Evolutionary conservation across 139 green algal genomes (phyloP).

Genomic region (Tetraselmis chui): DNA sequence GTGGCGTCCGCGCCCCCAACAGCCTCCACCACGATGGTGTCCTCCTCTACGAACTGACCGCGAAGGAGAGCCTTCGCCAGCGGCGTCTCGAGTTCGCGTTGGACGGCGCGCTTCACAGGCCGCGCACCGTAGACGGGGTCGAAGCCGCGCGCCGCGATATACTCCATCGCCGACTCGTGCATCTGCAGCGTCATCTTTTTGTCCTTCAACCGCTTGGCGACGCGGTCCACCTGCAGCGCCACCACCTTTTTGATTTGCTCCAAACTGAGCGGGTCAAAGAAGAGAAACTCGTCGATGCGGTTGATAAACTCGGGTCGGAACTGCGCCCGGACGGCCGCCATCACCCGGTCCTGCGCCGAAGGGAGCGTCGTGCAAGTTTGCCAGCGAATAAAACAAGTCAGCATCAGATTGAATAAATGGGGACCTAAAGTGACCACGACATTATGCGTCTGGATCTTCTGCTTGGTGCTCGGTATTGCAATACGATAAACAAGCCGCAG

Average conservation of each 20-base stretch:
- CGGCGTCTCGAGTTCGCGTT: conserved; percentile 92
- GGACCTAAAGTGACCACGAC: too few relatives aligned
- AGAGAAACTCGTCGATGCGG: conserved; percentile 94
- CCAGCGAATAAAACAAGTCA: too few relatives aligned
- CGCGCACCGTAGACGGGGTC: conserved; percentile 91
- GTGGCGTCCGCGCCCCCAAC: neutral
- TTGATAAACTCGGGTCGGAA: conserved; percentile 98
- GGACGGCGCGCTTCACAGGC: conserved; percentile 94
- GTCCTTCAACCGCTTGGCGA: conserved; percentile 65
- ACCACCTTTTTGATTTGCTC: conserved; percentile 83
- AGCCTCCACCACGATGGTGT: conserved; percentile 54
- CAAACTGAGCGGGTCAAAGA: conserved; percentile 78
- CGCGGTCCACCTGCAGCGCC: conserved; percentile 42
- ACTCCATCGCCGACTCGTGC: conserved; percentile 55
- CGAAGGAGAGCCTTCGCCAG: conserved; percentile 73
- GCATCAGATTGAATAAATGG: too few relatives aligned
- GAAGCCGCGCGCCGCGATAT: conserved; percentile 71
- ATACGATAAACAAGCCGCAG: too few relatives aligned
- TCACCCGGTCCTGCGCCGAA: conserved; percentile 30
- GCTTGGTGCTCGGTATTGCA: too few relatives aligned
- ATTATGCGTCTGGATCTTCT: too few relatives aligned
- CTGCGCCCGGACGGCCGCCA: conserved; percentile 62
- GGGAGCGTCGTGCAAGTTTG: too few relatives aligned
- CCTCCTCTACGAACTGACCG: conserved; percentile 65
- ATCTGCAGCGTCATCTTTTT: conserved; percentile 82